Conservation (phyloP, 345 rosid species). For the Brassica juncea region DNA sequence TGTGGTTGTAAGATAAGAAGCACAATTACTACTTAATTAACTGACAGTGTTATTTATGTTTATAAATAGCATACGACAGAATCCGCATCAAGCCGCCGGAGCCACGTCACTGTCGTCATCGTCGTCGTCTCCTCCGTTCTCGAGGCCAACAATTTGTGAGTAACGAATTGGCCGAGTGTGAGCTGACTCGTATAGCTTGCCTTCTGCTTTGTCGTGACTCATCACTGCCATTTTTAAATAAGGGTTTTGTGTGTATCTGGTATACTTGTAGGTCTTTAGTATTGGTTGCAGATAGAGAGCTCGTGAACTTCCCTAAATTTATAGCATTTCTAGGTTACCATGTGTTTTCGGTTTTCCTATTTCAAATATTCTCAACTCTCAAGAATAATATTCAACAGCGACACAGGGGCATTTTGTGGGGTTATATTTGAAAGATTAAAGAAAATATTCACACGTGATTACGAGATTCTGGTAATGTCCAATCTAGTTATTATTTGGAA, state of each 20-base stretch:
- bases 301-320: constrained; percentile 9
- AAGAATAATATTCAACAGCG: constrained; percentile 25
- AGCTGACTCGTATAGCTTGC: constrained; percentile 33
- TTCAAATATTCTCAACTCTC: constrained; percentile 24
- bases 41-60: neutral
- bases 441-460: constrained; percentile 6
- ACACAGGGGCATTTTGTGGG: constrained; percentile 15
- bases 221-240: constrained; percentile 34
- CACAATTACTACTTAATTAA: neutral
- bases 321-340: constrained; percentile 21
- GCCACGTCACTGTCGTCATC: constrained; percentile 43
- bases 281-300: constrained; percentile 16
- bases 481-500: constrained; percentile 10
- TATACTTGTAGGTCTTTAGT: constrained; percentile 1
- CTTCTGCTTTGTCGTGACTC: constrained; percentile 30
- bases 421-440: constrained; percentile 13
- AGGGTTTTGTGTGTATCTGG: constrained; percentile 15
- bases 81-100: constrained; percentile 30
- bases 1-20: constrained; percentile 13
- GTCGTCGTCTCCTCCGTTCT: constrained; percentile 43
- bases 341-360: neutral
- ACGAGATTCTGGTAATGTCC: constrained; percentile 14
- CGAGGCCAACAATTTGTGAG: constrained; percentile 27
- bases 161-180: constrained; percentile 1
- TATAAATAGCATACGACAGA: too few relatives aligned